Evolutionary conservation across 2,329 filamentous ascomycete species (phyloP), one percentile per base, ranked within the genome.

Genomic region (Fusarium camptoceras): DNA sequence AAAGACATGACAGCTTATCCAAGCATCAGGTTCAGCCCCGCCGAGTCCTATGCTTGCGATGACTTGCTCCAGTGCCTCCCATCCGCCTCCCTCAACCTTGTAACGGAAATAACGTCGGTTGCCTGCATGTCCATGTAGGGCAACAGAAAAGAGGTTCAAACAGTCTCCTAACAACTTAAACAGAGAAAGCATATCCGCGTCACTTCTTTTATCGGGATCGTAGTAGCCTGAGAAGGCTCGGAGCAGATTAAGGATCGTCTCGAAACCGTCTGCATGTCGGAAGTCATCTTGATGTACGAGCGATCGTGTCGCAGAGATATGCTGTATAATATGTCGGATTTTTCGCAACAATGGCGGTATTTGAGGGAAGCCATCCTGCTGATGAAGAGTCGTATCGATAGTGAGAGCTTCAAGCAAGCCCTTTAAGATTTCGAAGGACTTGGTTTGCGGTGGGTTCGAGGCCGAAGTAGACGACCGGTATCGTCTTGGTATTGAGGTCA

Each of bases 91-190:
- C 62, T 92, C 88, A 30, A 97, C 89, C 71, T 89, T 86, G 71
- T 89, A 90, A 62, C 89, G 88, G 78, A 98, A 98, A 82, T 95
- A 98, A 73, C 92, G 89, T 75, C 91, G 88, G 80, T 98, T 99
- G 22, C 94, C 95, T 48, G 91, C 86, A 79, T 98, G 94, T 47
- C 89, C 89, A 56, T 89, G 88, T 70, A 99, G 86, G 16, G 90
- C 89, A 49, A 91, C 91, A 2, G 92, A 91, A 28, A 98, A 82
- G 16, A 96, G 88, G 31, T 89, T 89, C 41, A 96, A 83, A n/a
- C 92, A 86, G 11, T 86, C 86, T 75, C 94, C 88, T 20, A 97
- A 83, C 20, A 95, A 83, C 64, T 88, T 86, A 75, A 94, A 92
- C 60, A 93, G 83, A 46, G 85, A 84, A 59, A 84, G 82, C 77